These are phyloP conservation scores for Rosellinia necatrix DNA, from an alignment of 2,329 filamentous ascomycete genomes.

Conservation along the genomic window DNA sequence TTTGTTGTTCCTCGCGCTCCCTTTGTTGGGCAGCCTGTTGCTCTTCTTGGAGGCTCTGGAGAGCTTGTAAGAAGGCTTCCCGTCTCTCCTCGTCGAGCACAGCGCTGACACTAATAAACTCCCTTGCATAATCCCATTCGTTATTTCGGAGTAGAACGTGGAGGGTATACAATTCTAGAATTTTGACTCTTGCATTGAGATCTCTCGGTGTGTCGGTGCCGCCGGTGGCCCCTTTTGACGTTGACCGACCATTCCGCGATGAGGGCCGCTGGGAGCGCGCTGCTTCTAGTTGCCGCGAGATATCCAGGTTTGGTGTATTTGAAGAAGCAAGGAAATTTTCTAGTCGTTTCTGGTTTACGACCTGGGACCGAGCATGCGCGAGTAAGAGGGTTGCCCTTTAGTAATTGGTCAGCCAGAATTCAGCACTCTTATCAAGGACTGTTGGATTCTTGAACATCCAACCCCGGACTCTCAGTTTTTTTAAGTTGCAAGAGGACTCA, in stretches of 20 bases:
- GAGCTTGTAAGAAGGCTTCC: slow-evolving; percentile 84
- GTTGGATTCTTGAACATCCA: not conserved
- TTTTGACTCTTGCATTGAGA: slow-evolving; percentile 82
- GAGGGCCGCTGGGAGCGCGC: slow-evolving; percentile 41
- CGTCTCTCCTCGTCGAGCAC: slow-evolving; percentile 90
- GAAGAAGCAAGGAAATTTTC: slow-evolving; percentile 87
- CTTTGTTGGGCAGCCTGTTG: slow-evolving; percentile 71
- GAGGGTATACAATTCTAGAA: slow-evolving; percentile 92
- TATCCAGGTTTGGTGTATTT: slow-evolving; percentile 72
- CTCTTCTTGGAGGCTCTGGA: slow-evolving; percentile 84
- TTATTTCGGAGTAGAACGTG: slow-evolving; percentile 92
- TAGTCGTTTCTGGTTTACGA: slow-evolving; percentile 81
- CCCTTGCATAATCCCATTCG: slow-evolving; percentile 93
- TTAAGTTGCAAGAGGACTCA: slow-evolving; percentile 47
- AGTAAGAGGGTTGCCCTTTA: slow-evolving; percentile 83
- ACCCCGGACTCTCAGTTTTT: not conserved
- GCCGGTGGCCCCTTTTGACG: slow-evolving; percentile 53
- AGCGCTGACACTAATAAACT: slow-evolving; percentile 86
- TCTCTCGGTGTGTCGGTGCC: slow-evolving; percentile 84
- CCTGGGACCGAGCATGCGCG: slow-evolving; percentile 85
- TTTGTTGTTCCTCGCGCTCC: slow-evolving; percentile 63
- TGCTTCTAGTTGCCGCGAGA: slow-evolving; percentile 65
- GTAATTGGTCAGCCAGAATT: slow-evolving; percentile 10
- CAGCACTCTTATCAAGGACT: not conserved
- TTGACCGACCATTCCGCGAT: slow-evolving; percentile 43